phyloP scores from a whole-genome alignment of 495 filamentous ascomycete species.

The Talaromyces wortmannii region DNA sequence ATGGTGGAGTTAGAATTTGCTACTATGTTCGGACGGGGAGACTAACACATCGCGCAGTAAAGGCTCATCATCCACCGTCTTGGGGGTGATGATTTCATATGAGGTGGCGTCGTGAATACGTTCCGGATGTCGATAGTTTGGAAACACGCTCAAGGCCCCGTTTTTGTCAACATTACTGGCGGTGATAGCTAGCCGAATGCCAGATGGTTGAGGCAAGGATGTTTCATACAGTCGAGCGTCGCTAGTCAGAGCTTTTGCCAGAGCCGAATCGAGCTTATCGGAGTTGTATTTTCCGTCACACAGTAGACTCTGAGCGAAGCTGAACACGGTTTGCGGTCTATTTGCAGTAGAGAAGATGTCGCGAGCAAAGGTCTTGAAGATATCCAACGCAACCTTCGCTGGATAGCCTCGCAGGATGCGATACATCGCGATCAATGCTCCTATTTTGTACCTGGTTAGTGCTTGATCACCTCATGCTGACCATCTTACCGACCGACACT shows the following conservation, averaged over 20 bases:
- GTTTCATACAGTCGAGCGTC: background rate
- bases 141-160: constrained; percentile 10
- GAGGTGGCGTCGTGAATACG: background rate
- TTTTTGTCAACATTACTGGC: constrained; percentile 11
- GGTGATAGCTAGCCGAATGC: constrained; percentile 10
- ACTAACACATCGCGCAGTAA: constrained; percentile 14
- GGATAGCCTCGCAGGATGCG: background rate
- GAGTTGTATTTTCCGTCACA: background rate
- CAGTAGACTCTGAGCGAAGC: background rate
- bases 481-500: constrained; percentile 29
- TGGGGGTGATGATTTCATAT: constrained; percentile 12
- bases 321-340: background rate
- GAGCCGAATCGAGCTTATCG: background rate
- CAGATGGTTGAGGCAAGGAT: background rate
- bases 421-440: background rate
- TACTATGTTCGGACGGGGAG: no score
- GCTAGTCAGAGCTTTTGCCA: background rate
- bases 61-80: constrained; percentile 5
- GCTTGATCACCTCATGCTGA: background rate
- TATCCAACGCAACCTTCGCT: background rate
- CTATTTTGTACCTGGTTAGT: background rate
- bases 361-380: background rate
- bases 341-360: background rate
- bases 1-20: background rate
- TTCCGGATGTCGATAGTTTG: constrained; percentile 13